Conservation (phyloP, 768 basidiomycete species). For the Tricholoma furcatifolium region DNA sequence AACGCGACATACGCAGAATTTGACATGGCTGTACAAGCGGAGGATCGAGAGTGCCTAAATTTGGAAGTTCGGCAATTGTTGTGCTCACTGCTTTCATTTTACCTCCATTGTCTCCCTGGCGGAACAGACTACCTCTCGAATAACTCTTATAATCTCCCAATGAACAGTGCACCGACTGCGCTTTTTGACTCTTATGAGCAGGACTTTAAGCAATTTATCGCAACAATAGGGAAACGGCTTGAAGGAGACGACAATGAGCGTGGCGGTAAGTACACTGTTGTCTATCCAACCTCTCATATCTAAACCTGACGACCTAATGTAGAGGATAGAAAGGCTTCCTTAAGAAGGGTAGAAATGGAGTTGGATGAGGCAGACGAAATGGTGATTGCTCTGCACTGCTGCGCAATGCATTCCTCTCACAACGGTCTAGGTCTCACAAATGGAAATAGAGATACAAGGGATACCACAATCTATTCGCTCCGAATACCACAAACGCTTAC, state of each 20-base stretch:
- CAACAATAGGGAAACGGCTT: slow-evolving; percentile 74
- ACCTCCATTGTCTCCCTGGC: slow-evolving; percentile 25
- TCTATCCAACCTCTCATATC: neutral
- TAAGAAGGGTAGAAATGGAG: slow-evolving; percentile 90
- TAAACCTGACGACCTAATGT: neutral
- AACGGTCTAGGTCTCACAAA: slow-evolving; percentile 81
- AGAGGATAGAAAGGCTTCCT: slow-evolving; percentile 81
- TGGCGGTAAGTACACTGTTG: slow-evolving; percentile 51
- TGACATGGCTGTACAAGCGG: slow-evolving; percentile 38
- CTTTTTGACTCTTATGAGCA: slow-evolving; percentile 92
- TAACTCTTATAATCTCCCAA: slow-evolving; percentile 27
- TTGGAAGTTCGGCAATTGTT: slow-evolving; percentile 2
- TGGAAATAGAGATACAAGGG: slow-evolving; percentile 97
- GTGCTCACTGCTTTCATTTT: neutral
- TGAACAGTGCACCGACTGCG: slow-evolving; percentile 83
- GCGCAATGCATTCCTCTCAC: slow-evolving; percentile 1
- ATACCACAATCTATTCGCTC: slow-evolving; percentile 84
- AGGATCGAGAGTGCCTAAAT: slow-evolving; percentile 10
- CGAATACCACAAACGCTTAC: slow-evolving; percentile 74
- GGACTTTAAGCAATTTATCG: slow-evolving; percentile 84
- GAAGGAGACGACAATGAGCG: slow-evolving; percentile 62
- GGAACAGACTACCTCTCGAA: slow-evolving; percentile 20
- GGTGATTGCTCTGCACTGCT: slow-evolving; percentile 37
- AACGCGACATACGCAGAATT: slow-evolving; percentile 40
- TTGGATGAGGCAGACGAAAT: slow-evolving; percentile 98